Conservation (phyloP, 1,284 basidiomycete species). For the Trichosporon coremiiforme region DNA sequence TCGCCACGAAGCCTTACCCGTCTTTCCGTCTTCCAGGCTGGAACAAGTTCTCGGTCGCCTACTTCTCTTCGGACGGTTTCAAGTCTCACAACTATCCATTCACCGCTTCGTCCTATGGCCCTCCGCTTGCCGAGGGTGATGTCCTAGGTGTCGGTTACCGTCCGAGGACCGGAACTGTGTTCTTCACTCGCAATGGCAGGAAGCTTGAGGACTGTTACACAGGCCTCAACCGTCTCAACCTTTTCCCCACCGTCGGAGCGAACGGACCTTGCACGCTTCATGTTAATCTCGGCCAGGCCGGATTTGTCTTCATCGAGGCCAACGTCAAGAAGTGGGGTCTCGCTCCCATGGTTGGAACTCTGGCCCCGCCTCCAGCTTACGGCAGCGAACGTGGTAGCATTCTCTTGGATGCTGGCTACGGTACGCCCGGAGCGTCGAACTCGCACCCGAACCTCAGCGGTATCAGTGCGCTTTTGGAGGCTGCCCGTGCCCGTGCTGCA, state of each 20-base stretch:
- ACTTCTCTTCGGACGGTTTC: constrained; percentile 91
- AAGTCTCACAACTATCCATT: constrained; percentile 98
- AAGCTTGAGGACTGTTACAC: constrained; percentile 92
- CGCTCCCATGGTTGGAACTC: constrained; percentile 89
- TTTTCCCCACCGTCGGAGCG: constrained; percentile 92
- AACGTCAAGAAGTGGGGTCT: constrained; percentile 99
- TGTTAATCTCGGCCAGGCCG: constrained; percentile 91
- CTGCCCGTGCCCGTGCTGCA: constrained; percentile 43
- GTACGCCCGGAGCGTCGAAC: constrained; percentile 44
- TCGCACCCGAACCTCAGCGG: constrained; percentile 34
- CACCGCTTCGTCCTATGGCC: constrained; percentile 80
- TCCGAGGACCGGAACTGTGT: constrained; percentile 90
- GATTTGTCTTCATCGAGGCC: constrained; percentile 96
- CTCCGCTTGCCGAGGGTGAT: constrained; percentile 86
- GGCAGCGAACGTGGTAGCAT: constrained; percentile 93
- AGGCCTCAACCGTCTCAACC: constrained; percentile 81
- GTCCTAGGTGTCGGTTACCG: constrained; percentile 91
- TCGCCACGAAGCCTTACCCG: constrained; percentile 94
- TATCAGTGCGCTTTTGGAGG: constrained; percentile 45
- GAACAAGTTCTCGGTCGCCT: constrained; percentile 89
- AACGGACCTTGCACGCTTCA: constrained; percentile 92
- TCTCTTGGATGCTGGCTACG: constrained; percentile 77
- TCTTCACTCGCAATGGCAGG: constrained; percentile 93
- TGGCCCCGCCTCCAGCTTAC: constrained; percentile 93
- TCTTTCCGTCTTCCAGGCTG: constrained; percentile 87